Evolutionary conservation across 345 rosid genomes (phyloP).

Genomic region (Euphorbia peplus): DNA sequence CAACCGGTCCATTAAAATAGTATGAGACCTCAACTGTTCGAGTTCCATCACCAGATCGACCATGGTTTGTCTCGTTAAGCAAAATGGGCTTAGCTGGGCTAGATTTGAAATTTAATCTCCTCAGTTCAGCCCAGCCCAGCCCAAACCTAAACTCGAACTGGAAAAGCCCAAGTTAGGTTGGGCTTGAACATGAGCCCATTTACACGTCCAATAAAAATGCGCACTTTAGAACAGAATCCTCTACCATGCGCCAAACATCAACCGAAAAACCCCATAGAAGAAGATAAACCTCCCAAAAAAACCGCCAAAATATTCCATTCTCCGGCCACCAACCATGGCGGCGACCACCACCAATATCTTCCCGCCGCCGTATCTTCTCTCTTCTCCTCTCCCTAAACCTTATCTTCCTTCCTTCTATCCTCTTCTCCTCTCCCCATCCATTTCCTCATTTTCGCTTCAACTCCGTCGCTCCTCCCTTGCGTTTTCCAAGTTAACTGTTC

Average conservation of each 20-base stretch:
- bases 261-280: neutral
- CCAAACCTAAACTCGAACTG: too few species aligned
- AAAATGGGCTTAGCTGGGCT: too few species aligned
- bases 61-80: too few species aligned
- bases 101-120: too few species aligned
- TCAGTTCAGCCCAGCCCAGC: too few species aligned
- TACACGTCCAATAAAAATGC: too few species aligned
- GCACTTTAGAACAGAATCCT: neutral
- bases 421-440: constrained; percentile 9
- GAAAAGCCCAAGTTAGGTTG: too few species aligned
- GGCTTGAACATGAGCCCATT: too few species aligned
- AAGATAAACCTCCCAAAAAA: constrained; percentile 15
- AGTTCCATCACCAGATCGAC: too few species aligned
- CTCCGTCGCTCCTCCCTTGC: constrained; percentile 22
- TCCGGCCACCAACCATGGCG: neutral
- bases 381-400: constrained; percentile 8
- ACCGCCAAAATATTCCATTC: neutral
- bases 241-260: neutral
- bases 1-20: too few species aligned
- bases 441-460: constrained; percentile 15
- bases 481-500: constrained; percentile 19
- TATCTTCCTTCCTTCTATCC: constrained; percentile 13
- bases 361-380: neutral
- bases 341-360: constrained; percentile 11
- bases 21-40: too few species aligned